A percentile compares a stretch with the other conserved stretches of the same genome.
Conservation (phyloP, 2,329 filamentous ascomycete genomes). For the Penicillium sp. region DNA sequence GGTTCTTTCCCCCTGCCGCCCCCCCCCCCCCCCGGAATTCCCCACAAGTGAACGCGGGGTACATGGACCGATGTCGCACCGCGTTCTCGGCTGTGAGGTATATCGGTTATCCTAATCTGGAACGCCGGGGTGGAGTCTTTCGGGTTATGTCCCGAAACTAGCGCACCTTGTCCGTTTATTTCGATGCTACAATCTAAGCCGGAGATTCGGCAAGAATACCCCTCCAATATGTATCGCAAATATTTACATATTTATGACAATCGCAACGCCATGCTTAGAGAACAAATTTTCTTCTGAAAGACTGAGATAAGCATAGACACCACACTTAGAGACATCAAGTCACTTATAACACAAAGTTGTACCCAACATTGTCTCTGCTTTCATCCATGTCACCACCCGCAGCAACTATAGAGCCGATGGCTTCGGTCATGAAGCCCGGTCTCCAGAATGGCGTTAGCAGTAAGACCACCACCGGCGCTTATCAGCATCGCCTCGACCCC, state of each 20-base stretch:
- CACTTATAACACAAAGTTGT: background rate
- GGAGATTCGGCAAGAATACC: background rate
- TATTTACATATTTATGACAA: background rate
- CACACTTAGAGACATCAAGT: too few relatives aligned
- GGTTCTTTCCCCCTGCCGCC: background rate
- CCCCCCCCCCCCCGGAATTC: background rate
- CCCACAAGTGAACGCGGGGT: background rate
- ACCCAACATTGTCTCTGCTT: background rate
- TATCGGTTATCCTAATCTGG: background rate
- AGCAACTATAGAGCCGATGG: background rate
- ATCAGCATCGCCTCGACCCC: background rate
- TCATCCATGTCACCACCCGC: background rate
- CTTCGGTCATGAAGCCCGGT: background rate
- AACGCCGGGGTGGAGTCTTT: background rate
- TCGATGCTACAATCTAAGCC: background rate
- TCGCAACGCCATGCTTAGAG: background rate
- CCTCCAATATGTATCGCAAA: background rate
- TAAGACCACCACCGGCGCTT: background rate
- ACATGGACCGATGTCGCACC: background rate
- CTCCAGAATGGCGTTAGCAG: background rate
- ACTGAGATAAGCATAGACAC: background rate
- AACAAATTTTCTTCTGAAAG: background rate
- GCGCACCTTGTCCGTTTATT: background rate
- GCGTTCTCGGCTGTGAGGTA: background rate
- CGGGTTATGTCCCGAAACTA: background rate